These are phyloP conservation scores for Pseudoperonospora humuli DNA, from an alignment of 352 stramenopile genomes.

Conservation along the genomic window DNA sequence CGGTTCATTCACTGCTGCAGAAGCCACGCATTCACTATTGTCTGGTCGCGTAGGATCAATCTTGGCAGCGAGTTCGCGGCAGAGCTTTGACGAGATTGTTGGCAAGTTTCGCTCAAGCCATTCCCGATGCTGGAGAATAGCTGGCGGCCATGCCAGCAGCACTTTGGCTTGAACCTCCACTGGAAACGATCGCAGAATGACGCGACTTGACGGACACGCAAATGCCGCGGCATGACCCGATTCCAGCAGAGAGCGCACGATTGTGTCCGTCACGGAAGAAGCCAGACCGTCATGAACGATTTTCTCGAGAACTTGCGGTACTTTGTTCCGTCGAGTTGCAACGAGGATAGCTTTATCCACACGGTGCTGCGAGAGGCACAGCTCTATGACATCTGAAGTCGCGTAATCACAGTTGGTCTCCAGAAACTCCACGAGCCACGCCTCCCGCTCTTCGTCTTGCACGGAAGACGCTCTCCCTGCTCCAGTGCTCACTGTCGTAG, in stretches of 20 bases:
- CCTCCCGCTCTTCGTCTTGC: constrained; percentile 27
- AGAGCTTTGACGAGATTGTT: constrained; percentile 29
- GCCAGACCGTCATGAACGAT: constrained; percentile 40
- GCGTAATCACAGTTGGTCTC: constrained; percentile 49
- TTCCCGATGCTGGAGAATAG: constrained; percentile 61
- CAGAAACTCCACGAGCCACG: constrained; percentile 54
- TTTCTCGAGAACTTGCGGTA: constrained; percentile 43
- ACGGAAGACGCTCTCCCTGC: background rate
- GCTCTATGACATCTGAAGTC: constrained; percentile 50
- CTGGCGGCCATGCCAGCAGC: constrained; percentile 32
- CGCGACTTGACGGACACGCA: constrained; percentile 27
- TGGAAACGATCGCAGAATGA: constrained; percentile 47
- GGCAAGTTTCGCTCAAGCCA: constrained; percentile 57
- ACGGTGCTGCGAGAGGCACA: constrained; percentile 59
- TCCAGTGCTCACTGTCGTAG: constrained; percentile 10
- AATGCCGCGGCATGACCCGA: constrained; percentile 36
- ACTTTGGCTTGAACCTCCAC: constrained; percentile 47
- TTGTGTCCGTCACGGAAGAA: constrained; percentile 29
- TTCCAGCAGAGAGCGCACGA: constrained; percentile 34
- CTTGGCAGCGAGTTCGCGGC: constrained; percentile 27
- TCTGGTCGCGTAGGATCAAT: constrained; percentile 33
- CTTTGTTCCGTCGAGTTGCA: constrained; percentile 34
- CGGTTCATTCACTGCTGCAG: constrained; percentile 1
- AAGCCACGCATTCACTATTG: background rate
- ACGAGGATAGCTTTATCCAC: constrained; percentile 66